Percentiles rank a stretch among this genome's conserved stretches.
Evolutionary conservation across 2,329 filamentous ascomycete genomes (phyloP).

Genomic region (Fusarium piperis): DNA sequence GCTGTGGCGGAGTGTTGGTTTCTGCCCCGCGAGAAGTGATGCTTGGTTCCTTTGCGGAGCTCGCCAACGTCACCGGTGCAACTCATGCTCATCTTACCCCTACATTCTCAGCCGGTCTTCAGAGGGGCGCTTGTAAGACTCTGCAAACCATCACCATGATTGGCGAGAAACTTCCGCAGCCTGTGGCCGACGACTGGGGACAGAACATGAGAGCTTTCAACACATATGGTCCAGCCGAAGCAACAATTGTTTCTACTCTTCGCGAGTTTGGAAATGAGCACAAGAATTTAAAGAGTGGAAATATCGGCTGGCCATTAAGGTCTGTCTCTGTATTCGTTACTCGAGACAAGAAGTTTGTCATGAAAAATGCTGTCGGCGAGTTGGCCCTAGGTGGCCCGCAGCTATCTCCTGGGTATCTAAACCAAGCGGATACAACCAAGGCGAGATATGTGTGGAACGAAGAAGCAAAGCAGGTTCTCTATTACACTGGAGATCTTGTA

Average conservation of each 20-base stretch:
- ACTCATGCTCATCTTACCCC: constrained; percentile 71
- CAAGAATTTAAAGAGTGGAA: constrained; percentile 34
- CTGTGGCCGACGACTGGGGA: constrained; percentile 64
- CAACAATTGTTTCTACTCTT: constrained; percentile 42
- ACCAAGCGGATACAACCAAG: constrained; percentile 32
- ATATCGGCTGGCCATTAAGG: constrained; percentile 39
- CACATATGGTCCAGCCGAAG: constrained; percentile 43
- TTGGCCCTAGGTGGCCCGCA: constrained; percentile 70
- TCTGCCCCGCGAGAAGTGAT: constrained; percentile 65
- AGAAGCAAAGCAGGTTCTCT: constrained; percentile 35
- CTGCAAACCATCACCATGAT: constrained; percentile 69
- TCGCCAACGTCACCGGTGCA: constrained; percentile 58
- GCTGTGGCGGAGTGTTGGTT: constrained; percentile 68
- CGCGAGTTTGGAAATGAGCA: constrained; percentile 36
- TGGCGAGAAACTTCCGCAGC: constrained; percentile 67
- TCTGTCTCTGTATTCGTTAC: constrained; percentile 5
- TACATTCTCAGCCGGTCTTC: constrained; percentile 66
- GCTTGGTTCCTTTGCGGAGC: constrained; percentile 62
- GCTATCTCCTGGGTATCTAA: constrained; percentile 25
- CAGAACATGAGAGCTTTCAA: constrained; percentile 37
- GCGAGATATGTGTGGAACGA: constrained; percentile 25
- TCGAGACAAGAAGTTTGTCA: constrained; percentile 51
- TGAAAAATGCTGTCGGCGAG: constrained; percentile 67
- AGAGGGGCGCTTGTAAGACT: constrained; percentile 52
- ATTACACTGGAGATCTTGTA: constrained; percentile 49